These are phyloP conservation scores for Dioscorea cayenensis DNA, from an alignment of 116 monocot genomes.

Conservation along the genomic window DNA sequence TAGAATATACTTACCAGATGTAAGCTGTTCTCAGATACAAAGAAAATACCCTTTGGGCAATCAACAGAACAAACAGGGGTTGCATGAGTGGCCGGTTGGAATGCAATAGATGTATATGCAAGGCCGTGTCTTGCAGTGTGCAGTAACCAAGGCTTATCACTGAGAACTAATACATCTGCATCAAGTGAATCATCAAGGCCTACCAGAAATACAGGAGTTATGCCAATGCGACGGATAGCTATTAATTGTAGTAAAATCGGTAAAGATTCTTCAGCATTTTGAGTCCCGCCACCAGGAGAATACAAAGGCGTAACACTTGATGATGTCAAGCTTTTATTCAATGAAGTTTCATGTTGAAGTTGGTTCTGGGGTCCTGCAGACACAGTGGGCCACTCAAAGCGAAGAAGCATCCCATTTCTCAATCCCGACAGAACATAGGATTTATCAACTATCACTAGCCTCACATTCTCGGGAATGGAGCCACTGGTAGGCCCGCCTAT, in stretches of 20 bases:
- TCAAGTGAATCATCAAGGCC: conserved; percentile 64
- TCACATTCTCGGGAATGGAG: conserved; percentile 85
- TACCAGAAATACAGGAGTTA: conserved; percentile 80
- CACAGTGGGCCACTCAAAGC: conserved; percentile 76
- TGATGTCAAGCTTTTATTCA: conserved; percentile 9
- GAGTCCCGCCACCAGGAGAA: conserved; percentile 7
- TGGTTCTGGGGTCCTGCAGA: conserved; percentile 7
- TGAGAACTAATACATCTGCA: conserved; percentile 80
- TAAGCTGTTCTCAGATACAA: conserved; percentile 79
- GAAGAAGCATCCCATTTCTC: conserved; percentile 97
- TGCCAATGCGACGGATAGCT: conserved; percentile 80
- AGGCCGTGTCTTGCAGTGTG: conserved; percentile 77
- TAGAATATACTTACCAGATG: conserved; percentile 61
- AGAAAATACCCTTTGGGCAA: conserved; percentile 77
- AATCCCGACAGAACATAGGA: conserved; percentile 81
- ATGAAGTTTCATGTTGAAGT: neutral
- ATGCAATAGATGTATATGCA: conserved; percentile 79
- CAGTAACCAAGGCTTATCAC: conserved; percentile 92
- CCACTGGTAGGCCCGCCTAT: conserved; percentile 64
- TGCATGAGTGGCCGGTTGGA: conserved; percentile 82
- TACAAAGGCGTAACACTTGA: conserved; percentile 4
- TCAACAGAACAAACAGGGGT: conserved; percentile 70
- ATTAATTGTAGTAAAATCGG: conserved; percentile 55
- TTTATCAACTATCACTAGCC: conserved; percentile 62
- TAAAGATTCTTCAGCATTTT: conserved; percentile 12